Evolutionary conservation across 78 protist genomes (phyloP), one percentile per base, ranked within the genome.

Genomic region (Dictyostelium discoideum): DNA sequence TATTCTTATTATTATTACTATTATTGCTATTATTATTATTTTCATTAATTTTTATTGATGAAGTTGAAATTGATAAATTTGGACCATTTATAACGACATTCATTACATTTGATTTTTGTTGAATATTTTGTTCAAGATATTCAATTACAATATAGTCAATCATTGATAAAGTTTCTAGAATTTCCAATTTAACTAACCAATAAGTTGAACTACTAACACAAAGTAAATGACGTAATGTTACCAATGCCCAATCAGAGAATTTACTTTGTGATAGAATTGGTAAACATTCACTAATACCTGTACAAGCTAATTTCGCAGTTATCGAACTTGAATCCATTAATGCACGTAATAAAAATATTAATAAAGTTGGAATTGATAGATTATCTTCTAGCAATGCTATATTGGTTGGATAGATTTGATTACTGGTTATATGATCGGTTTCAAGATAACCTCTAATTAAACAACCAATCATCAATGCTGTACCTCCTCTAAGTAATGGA

Each of bases 261-360:
- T 46, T 32, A 7, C 69, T 37, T 39, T 78, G 65, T 54, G 85
- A 82, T 24, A 90, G 73, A 26, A 65, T 80, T 32, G 85, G 88
- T 14, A 90, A 24, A 82, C 95, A 90, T 65, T 90, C 95, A 11
- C 95, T 87, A 48, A 90, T 83, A 90, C 95, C 95, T 40, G 95
- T 90, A 50, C 95, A 90, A 10, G 95, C 87, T 2, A 90, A 65
- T 50, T 90, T 90, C 0, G 95, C 95, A 40, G 95, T 90, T 2
- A 90, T 63, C 3, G 95, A 90, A 4, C 87, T 81, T 13, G 83
- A 72, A 39, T 90, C 95, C 85, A 90, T 26, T 3, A 90, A 86
- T 14, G 95, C 74, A 10, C 95, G 39, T 18, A 90, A 72, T 7
- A 90, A 29, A 50, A 81, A 82, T 14, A 85, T 80, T 67, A 90